A percentile compares a stretch with the other conserved stretches of the same genome.
Conservation (phyloP, 129 eudicot species). For the Scalesia atractyloides region DNA sequence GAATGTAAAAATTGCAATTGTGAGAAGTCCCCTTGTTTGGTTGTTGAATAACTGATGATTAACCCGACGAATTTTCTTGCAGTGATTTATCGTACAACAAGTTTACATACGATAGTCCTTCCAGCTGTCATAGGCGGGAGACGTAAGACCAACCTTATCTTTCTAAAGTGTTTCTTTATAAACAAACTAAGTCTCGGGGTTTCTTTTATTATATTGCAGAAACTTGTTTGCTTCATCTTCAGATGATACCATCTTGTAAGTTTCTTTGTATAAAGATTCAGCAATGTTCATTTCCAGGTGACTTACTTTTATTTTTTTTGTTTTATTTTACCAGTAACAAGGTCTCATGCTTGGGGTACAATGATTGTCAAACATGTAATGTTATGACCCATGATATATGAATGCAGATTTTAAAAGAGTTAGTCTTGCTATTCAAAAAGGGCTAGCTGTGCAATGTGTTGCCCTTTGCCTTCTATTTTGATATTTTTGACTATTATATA, state of each 20-base stretch:
- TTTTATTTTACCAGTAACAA: slow-evolving; percentile 16
- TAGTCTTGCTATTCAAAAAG: too few relatives aligned
- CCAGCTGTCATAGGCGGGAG: slow-evolving; percentile 32
- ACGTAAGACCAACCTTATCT: slow-evolving; percentile 40
- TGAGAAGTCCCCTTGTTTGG: background rate
- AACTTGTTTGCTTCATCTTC: slow-evolving; percentile 39
- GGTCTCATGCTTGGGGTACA: slow-evolving; percentile 40
- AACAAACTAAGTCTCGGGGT: background rate
- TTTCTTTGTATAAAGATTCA: slow-evolving; percentile 2
- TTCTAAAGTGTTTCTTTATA: background rate
- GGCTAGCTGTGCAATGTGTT: too few relatives aligned
- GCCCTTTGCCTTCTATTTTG: too few relatives aligned
- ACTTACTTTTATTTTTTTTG: background rate
- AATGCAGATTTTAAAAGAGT: too few relatives aligned
- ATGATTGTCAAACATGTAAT: slow-evolving; percentile 1
- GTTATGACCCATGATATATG: too few relatives aligned
- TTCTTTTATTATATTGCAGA: slow-evolving; percentile 24
- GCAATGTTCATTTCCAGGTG: background rate
- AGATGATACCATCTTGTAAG: slow-evolving; percentile 36
- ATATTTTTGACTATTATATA: too few relatives aligned
- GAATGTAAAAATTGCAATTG: background rate
- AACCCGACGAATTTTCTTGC: slow-evolving; percentile 13
- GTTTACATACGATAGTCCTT: slow-evolving; percentile 29
- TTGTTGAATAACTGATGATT: background rate
- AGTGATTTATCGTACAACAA: slow-evolving; percentile 61